phyloP scores from a whole-genome alignment of 1,139 yeast genomes.

The Candida dubliniensis region DNA sequence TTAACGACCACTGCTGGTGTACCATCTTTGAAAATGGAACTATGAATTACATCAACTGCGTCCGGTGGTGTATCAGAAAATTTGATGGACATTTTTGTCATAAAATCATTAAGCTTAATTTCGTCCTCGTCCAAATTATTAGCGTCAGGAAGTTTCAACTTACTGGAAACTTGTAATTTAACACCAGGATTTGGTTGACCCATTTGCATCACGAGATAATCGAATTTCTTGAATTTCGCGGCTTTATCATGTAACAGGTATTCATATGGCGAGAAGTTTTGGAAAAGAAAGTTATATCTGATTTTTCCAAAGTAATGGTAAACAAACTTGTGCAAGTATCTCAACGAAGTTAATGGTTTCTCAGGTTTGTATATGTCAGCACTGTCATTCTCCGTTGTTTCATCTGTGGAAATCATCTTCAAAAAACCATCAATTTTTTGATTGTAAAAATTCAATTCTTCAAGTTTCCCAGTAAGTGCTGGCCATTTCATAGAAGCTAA shows the following conservation, averaged over 20 bases:
- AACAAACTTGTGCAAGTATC: constrained; percentile 64
- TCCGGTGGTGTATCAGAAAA: constrained; percentile 48
- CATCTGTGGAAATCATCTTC: constrained; percentile 20
- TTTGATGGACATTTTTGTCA: constrained; percentile 64
- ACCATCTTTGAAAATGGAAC: constrained; percentile 71
- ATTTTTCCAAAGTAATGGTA: constrained; percentile 61
- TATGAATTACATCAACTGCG: constrained; percentile 51
- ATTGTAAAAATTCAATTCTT: constrained; percentile 46
- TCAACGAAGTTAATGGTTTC: constrained; percentile 47
- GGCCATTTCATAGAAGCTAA: constrained; percentile 62
- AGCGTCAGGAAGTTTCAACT: constrained; percentile 43
- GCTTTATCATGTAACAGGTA: constrained; percentile 28
- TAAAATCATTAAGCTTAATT: constrained; percentile 64
- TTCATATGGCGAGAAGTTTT: constrained; percentile 22
- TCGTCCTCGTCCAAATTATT: constrained; percentile 38
- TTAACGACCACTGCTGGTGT: constrained; percentile 65
- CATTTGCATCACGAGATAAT: constrained; percentile 28
- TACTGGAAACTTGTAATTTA: constrained; percentile 55
- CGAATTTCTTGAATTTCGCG: constrained; percentile 27
- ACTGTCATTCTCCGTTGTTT: constrained; percentile 30
- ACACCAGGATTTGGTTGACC: constrained; percentile 45
- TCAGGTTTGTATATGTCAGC: constrained; percentile 14
- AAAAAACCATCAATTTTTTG: constrained; percentile 50
- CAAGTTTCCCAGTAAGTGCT: constrained; percentile 40
- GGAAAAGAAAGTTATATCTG: constrained; percentile 38